Conservation (phyloP, 2,329 filamentous ascomycete genomes). For the Grosmannia huntii region DNA sequence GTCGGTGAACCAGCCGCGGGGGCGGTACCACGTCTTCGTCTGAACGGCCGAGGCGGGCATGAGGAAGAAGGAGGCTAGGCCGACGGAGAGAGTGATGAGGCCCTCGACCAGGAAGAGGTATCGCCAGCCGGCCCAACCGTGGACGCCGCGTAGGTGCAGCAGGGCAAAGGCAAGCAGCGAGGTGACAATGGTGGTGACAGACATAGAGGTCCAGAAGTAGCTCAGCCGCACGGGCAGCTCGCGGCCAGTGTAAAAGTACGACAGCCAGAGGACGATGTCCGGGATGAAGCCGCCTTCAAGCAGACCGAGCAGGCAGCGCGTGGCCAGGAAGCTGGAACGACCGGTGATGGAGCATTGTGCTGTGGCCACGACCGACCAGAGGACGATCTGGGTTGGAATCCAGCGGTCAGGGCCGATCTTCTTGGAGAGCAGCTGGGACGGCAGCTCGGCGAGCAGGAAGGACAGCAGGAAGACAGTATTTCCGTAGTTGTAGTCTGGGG, state of each 20-base stretch:
- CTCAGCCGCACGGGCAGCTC: constrained; percentile 20
- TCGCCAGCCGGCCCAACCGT: constrained; percentile 25
- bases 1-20: constrained; percentile 44
- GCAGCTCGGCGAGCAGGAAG: constrained; percentile 42
- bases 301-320: constrained; percentile 14
- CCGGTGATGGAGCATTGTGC: constrained; percentile 17
- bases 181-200: constrained; percentile 19
- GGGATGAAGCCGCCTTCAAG: constrained; percentile 2
- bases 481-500: constrained; percentile 32
- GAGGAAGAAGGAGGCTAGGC: constrained; percentile 37
- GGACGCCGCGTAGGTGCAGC: constrained; percentile 24
- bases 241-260: constrained; percentile 20
- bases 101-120: constrained; percentile 47
- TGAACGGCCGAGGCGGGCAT: constrained; percentile 41
- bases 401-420: constrained; percentile 24
- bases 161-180: constrained; percentile 24
- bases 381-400: constrained; percentile 21
- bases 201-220: constrained; percentile 17
- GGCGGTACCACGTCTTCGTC: constrained; percentile 38
- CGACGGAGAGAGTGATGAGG: constrained; percentile 32
- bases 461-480: constrained; percentile 36
- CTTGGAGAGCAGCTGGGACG: constrained; percentile 47
- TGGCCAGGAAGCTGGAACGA: constrained; percentile 12
- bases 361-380: constrained; percentile 19
- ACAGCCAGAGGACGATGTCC: constrained; percentile 18